Conservation (phyloP, 1,284 basidiomycete genomes). For the Ganoderma leucocontextum region DNA sequence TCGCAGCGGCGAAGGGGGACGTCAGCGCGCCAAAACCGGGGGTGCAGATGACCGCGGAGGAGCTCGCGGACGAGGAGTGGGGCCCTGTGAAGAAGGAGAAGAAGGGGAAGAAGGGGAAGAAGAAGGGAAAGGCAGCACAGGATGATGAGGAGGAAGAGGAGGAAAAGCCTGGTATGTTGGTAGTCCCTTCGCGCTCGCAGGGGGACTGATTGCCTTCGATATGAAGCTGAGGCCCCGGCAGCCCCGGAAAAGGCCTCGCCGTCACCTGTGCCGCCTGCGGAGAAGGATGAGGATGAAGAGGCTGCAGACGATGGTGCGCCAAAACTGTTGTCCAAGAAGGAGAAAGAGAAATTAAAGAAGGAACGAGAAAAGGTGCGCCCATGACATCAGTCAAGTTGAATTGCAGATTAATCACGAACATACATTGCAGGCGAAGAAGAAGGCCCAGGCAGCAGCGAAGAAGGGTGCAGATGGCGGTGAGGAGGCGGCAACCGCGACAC, state of each 20-base stretch:
- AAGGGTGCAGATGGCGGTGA: slow-evolving; percentile 57
- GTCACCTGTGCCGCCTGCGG: slow-evolving; percentile 40
- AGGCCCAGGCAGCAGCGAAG: slow-evolving; percentile 90
- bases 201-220: background rate
- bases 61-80: slow-evolving; percentile 75
- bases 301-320: slow-evolving; percentile 53
- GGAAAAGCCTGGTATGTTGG: slow-evolving; percentile 33
- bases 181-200: background rate
- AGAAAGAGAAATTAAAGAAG: slow-evolving; percentile 95
- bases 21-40: slow-evolving; percentile 49
- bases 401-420: background rate
- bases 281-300: slow-evolving; percentile 41
- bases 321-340: slow-evolving; percentile 86
- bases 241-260: slow-evolving; percentile 35
- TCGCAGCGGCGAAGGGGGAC: slow-evolving; percentile 45
- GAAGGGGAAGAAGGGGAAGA: slow-evolving; percentile 63
- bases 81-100: slow-evolving; percentile 63
- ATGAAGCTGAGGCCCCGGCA: slow-evolving; percentile 17
- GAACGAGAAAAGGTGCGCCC: slow-evolving; percentile 85
- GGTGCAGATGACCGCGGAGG: slow-evolving; percentile 65
- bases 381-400: background rate
- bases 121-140: slow-evolving; percentile 61
- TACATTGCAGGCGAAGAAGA: slow-evolving; percentile 85
- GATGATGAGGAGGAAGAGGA: slow-evolving; percentile 47
- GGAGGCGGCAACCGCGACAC: slow-evolving; percentile 32